Base-by-base conservation (phyloP, 2,329 filamentous ascomycete species). In the Colletotrichum coccodes region DNA sequence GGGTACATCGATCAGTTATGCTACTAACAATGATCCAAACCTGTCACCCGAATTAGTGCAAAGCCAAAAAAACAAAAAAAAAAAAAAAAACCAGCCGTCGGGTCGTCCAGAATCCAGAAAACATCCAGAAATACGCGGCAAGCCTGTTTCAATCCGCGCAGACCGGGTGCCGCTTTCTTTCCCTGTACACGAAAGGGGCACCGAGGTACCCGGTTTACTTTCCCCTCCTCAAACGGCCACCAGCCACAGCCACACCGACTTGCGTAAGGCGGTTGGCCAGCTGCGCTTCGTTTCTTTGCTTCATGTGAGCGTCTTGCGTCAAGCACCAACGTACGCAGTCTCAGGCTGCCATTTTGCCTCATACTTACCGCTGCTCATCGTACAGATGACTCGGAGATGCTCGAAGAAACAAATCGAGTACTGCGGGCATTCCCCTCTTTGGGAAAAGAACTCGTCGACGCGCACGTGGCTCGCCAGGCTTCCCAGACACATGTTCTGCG, bases 211-310 rank as follows among this genome's bases (percentile, higher is more conserved):
- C 50, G 50, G n/a, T 16, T 14, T 36, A 6, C 11, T 12, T n/a
- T 53, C 4, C n/a, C 30, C n/a, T 6, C 26, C 28, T 23, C 56
- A 21, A 34, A 47, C 32, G 21, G 7, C 34, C 36, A 38, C 75
- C 74, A 49, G 16, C 49, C 49, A 52, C 30, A 36, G 78, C 78
- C 77, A 78, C 77, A 76, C 58, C 72, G 70, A 74, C 72, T 79
- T 79, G 78, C 79, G 78, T 79, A 77, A 78, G 72, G 67, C 62
- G 59, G 46, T 54, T 71, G 68, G 28, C 11, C 32, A 5, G 4
- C 8, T 14, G 18, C 47, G 26, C 47, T 52, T 52, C 30, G 57
- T 49, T 18, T 52, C 36, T 61, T 32, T 26, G 47, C 28, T 14
- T 26, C 12, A 23, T 26, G 34, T 61, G 38, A 44, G 21, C 21